A percentile compares a stretch with the other conserved stretches of the same genome.
Conservation (phyloP, 805 yeast species). For the Hanseniaspora nectarophila region DNA sequence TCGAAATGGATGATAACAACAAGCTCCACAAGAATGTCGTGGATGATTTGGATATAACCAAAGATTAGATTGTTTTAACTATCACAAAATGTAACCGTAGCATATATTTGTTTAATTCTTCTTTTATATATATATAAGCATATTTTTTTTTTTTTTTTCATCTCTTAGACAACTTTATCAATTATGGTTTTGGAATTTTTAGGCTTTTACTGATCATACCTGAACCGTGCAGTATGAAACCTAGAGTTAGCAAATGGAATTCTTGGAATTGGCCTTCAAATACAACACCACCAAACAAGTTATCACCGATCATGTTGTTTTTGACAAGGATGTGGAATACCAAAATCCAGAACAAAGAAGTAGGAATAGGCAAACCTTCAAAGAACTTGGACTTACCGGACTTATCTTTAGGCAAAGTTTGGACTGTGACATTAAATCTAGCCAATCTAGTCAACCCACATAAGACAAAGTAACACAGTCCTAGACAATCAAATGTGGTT, state of each 20-base stretch:
- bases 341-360: constrained; percentile 62
- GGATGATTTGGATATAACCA: constrained; percentile 3
- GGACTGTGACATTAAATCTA: constrained; percentile 87
- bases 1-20: constrained; percentile 13
- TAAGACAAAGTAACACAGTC: constrained; percentile 72
- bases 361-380: constrained; percentile 94
- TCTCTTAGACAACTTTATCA: background rate
- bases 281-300: constrained; percentile 55
- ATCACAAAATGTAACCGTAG: too few species aligned
- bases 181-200: constrained; percentile 72
- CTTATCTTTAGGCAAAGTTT: constrained; percentile 80
- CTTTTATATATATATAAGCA: constrained; percentile 3
- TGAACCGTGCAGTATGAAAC: constrained; percentile 72
- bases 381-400: constrained; percentile 81
- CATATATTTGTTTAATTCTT: too few species aligned
- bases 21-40: background rate
- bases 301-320: constrained; percentile 35
- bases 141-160: background rate
- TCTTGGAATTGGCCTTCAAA: constrained; percentile 50
- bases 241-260: constrained; percentile 56
- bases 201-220: constrained; percentile 84
- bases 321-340: constrained; percentile 59
- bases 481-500: constrained; percentile 64
- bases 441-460: constrained; percentile 93
- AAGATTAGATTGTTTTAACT: background rate